These are phyloP conservation scores for Moesziomyces globuligerus DNA, from an alignment of 1,284 basidiomycete species.

Conservation along the genomic window DNA sequence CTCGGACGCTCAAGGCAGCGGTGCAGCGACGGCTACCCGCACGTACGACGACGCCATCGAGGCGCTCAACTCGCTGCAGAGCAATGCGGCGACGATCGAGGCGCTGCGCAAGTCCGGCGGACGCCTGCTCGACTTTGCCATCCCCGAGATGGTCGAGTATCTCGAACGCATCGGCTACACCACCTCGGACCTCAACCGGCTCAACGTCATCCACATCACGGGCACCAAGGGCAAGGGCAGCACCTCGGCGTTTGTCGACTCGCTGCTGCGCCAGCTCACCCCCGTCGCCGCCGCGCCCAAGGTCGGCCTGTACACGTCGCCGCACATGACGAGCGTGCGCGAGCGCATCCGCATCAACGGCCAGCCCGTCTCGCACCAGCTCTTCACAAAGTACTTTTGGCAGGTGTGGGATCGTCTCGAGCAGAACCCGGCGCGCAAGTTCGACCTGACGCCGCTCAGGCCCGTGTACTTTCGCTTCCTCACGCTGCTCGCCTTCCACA, in stretches of 20 bases:
- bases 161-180: slow-evolving; percentile 84
- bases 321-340: slow-evolving; percentile 93
- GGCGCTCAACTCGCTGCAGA: slow-evolving; percentile 89
- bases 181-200: slow-evolving; percentile 80
- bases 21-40: slow-evolving; percentile 3
- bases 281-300: slow-evolving; percentile 36
- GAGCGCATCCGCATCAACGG: slow-evolving; percentile 97
- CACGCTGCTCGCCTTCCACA: slow-evolving; percentile 90
- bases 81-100: slow-evolving; percentile 90
- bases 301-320: slow-evolving; percentile 90
- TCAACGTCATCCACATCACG: slow-evolving; percentile 96
- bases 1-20: slow-evolving; percentile 3
- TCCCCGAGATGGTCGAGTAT: slow-evolving; percentile 91
- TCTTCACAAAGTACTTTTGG: slow-evolving; percentile 92
- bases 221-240: slow-evolving; percentile 99
- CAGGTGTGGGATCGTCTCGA: slow-evolving; percentile 92
- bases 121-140: slow-evolving; percentile 76
- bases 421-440: slow-evolving; percentile 70
- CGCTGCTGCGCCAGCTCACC: slow-evolving; percentile 56
- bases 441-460: slow-evolving; percentile 73
- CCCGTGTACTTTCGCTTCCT: slow-evolving; percentile 95
- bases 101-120: slow-evolving; percentile 82
- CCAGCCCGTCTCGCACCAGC: slow-evolving; percentile 83
- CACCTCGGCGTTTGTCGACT: slow-evolving; percentile 82
- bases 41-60: slow-evolving; percentile 79